A percentile compares a stretch with the other conserved stretches of the same genome.
Conservation (phyloP, 108 stramenopile genomes). For the Nannochloropsis salina region DNA sequence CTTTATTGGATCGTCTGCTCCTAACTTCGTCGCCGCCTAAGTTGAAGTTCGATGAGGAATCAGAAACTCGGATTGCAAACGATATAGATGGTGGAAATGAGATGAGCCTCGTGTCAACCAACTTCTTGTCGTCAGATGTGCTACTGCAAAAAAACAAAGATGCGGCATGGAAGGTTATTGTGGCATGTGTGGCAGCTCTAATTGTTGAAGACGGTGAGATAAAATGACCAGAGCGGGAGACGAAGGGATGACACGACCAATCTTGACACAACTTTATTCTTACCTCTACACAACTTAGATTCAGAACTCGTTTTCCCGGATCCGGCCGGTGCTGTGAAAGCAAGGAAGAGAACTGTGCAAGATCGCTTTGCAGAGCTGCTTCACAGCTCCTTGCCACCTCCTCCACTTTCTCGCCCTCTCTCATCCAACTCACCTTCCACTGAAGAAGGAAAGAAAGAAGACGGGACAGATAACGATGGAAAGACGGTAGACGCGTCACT, state of each 20-base stretch:
- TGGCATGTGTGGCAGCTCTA: neutral
- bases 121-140: neutral
- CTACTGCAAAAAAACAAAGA: neutral
- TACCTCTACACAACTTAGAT: too few relatives aligned
- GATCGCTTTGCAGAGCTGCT: neutral
- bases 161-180: neutral
- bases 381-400: neutral
- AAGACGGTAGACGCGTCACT: neutral
- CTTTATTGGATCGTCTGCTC: slow-evolving; percentile 16
- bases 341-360: neutral
- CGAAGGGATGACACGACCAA: neutral
- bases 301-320: too few relatives aligned
- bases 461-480: neutral
- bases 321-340: neutral
- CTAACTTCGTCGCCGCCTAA: neutral
- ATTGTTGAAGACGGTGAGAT: neutral
- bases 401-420: slow-evolving; percentile 7
- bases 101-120: neutral
- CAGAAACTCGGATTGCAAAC: too few relatives aligned
- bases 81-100: too few relatives aligned
- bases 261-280: too few relatives aligned
- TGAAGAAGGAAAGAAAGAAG: neutral
- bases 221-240: neutral
- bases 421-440: neutral
- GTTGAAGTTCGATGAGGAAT: too few relatives aligned